Evolutionary conservation across 2,329 filamentous ascomycete genomes (phyloP).

Genomic region (Teratosphaeria viscida): DNA sequence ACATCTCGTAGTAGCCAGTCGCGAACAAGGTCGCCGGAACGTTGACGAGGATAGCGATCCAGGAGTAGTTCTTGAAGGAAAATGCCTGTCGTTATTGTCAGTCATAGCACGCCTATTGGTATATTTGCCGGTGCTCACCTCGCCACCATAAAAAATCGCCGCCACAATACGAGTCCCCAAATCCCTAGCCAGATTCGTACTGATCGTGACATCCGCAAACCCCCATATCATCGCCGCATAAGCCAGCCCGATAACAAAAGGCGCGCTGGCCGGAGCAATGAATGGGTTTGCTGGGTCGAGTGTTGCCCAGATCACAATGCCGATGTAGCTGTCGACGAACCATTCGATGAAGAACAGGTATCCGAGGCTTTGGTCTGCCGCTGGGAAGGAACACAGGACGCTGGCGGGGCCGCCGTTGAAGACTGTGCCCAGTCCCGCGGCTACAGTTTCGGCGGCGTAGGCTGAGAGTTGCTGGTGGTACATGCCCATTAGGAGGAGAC

Average conservation of each 20-base stretch:
- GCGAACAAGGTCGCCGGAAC: slow-evolving; percentile 48
- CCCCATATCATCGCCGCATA: slow-evolving; percentile 43
- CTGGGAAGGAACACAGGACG: slow-evolving; percentile 46
- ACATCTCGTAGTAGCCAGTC: slow-evolving; percentile 44
- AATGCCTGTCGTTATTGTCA: slow-evolving; percentile 28
- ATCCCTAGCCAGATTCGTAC: slow-evolving; percentile 49
- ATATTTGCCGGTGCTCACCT: slow-evolving; percentile 12
- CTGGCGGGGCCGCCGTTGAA: slow-evolving; percentile 43
- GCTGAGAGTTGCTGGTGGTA: slow-evolving; percentile 43
- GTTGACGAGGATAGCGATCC: slow-evolving; percentile 47
- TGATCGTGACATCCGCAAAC: slow-evolving; percentile 43
- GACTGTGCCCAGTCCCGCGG: slow-evolving; percentile 29
- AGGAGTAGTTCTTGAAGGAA: slow-evolving; percentile 36
- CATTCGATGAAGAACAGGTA: slow-evolving; percentile 51
- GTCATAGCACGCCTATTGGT: not conserved
- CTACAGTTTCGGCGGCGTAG: slow-evolving; percentile 31
- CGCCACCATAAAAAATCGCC: slow-evolving; percentile 46
- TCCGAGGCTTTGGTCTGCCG: slow-evolving; percentile 41
- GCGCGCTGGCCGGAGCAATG: slow-evolving; percentile 36
- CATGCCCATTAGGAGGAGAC: slow-evolving; percentile 45
- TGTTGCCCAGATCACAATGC: slow-evolving; percentile 47
- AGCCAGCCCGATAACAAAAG: slow-evolving; percentile 46
- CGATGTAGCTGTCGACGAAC: slow-evolving; percentile 48
- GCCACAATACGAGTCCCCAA: slow-evolving; percentile 50
- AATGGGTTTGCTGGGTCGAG: slow-evolving; percentile 51